Percentiles rank a stretch among this genome's conserved stretches.
Conservation (phyloP, 495 filamentous ascomycete genomes). For the Xanthoparmelia taractica region DNA sequence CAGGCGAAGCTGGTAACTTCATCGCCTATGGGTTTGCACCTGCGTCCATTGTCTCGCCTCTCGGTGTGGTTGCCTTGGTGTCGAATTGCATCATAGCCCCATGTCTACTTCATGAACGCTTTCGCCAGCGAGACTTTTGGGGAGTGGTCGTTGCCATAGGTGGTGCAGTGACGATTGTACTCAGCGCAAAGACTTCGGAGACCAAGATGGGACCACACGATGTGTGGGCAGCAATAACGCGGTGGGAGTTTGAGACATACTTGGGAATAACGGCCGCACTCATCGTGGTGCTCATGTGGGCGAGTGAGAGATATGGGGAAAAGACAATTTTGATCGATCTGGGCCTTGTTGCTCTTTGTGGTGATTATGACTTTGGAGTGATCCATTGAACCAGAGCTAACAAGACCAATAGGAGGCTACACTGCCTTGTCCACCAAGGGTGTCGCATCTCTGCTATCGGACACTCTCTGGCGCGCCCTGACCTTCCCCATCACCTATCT, state of each 20-base stretch:
- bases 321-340: constrained; percentile 88
- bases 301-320: constrained; percentile 72
- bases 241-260: constrained; percentile 87
- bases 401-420: constrained; percentile 62
- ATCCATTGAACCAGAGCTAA: not conserved
- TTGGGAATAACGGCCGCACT: constrained; percentile 63
- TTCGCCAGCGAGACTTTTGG: constrained; percentile 76
- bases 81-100: constrained; percentile 96
- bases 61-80: constrained; percentile 89
- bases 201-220: constrained; percentile 84
- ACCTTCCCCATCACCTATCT: constrained; percentile 88
- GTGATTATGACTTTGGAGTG: constrained; percentile 37
- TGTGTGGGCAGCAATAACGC: constrained; percentile 82
- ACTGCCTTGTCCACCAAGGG: constrained; percentile 94
- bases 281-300: constrained; percentile 68
- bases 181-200: constrained; percentile 85
- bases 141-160: constrained; percentile 77
- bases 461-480: constrained; percentile 75
- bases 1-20: constrained; percentile 95
- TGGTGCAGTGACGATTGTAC: constrained; percentile 86
- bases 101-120: constrained; percentile 80
- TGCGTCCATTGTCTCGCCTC: constrained; percentile 91
- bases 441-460: constrained; percentile 87
- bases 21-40: constrained; percentile 98
- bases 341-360: constrained; percentile 85